These are phyloP conservation scores for Umbelopsis sp. DNA, from an alignment of 192 early-diverging fungal species.

Conservation along the genomic window DNA sequence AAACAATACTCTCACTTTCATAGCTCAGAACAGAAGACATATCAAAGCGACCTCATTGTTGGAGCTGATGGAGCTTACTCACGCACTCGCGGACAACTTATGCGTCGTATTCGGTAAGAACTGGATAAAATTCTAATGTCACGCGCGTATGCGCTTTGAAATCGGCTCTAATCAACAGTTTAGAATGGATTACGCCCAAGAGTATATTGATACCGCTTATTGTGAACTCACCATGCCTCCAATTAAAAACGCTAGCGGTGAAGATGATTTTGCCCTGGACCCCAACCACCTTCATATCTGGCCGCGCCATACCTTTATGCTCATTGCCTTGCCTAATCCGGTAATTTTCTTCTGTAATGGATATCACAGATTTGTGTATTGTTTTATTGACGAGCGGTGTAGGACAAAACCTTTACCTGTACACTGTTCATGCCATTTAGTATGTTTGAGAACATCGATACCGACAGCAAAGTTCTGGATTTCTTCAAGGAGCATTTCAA, in stretches of 20 bases:
- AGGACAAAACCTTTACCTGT: constrained; percentile 93
- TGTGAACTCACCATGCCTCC: constrained; percentile 91
- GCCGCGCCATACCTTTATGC: constrained; percentile 95
- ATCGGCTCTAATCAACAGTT: not conserved
- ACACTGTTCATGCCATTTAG: constrained; percentile 95
- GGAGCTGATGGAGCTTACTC: constrained; percentile 93
- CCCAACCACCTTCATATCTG: constrained; percentile 96
- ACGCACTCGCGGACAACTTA: constrained; percentile 74
- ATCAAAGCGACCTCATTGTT: constrained; percentile 75
- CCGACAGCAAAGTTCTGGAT: constrained; percentile 56
- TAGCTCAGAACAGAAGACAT: constrained; percentile 43
- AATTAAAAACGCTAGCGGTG: constrained; percentile 50
- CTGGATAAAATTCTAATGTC: not conserved
- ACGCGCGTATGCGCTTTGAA: too few relatives aligned
- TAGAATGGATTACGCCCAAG: constrained; percentile 83
- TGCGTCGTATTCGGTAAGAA: constrained; percentile 69
- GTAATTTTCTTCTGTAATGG: constrained; percentile 41
- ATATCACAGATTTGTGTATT: not conserved
- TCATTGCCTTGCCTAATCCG: constrained; percentile 95
- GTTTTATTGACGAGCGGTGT: not conserved
- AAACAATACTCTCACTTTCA: not conserved
- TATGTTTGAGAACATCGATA: constrained; percentile 76
- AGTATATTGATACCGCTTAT: constrained; percentile 91
- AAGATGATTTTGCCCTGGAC: constrained; percentile 78
- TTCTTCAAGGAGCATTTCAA: constrained; percentile 81